phyloP scores from a whole-genome alignment of 179 eudicot species.

The Spergularia azorica region DNA sequence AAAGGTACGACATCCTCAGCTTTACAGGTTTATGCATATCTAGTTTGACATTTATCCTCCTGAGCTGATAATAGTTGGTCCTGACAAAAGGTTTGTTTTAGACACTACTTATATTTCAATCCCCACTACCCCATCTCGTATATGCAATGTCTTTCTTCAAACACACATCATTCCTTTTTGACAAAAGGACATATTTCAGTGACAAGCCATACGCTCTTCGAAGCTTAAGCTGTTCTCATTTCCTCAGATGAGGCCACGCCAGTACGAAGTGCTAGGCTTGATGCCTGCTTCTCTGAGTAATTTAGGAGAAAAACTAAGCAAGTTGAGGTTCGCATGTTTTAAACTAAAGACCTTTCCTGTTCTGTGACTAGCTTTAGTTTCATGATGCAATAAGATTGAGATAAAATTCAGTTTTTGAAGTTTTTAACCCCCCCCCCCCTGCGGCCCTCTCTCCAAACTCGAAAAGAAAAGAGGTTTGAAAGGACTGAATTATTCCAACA shows the following conservation, averaged over 20 bases:
- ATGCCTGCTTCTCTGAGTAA: neutral
- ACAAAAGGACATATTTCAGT: neutral
- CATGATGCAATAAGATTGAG: no score
- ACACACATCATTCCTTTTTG: neutral
- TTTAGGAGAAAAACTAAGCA: neutral
- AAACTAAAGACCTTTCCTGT: conserved; percentile 2
- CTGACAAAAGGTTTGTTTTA: neutral
- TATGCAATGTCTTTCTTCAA: neutral
- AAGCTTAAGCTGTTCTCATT: no score
- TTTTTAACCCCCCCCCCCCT: no score
- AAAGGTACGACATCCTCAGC: conserved; percentile 50
- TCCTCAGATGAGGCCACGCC: neutral
- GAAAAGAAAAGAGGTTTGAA: no score
- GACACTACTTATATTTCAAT: neutral
- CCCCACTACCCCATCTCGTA: neutral
- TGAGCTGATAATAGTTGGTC: neutral
- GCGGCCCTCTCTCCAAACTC: no score
- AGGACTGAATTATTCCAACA: neutral
- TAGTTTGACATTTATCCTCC: neutral
- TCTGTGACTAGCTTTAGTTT: neutral
- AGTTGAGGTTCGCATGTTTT: neutral
- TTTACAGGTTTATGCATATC: neutral
- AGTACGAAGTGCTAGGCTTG: neutral
- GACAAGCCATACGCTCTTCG: neutral
- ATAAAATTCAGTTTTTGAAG: no score